A percentile compares a stretch with the other conserved stretches of the same genome.
Evolutionary conservation across 768 basidiomycete genomes (phyloP).

Genomic region (Collybia nuda): DNA sequence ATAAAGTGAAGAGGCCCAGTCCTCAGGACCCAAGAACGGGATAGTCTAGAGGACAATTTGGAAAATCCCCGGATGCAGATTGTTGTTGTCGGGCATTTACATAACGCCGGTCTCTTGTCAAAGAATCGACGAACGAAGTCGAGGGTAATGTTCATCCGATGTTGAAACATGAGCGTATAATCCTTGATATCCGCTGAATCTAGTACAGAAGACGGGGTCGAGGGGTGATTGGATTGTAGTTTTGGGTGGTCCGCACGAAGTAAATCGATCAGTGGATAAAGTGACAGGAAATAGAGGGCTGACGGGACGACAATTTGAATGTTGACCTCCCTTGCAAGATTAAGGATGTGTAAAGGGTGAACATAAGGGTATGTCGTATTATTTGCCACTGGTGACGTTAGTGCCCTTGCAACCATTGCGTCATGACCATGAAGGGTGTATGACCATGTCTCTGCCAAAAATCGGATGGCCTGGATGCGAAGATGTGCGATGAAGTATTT

Average conservation of each 20-base stretch:
- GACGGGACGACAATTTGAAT: slow-evolving; percentile 47
- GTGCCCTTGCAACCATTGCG: slow-evolving; percentile 49
- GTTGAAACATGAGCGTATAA: slow-evolving; percentile 60
- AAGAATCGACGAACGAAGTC: slow-evolving; percentile 48
- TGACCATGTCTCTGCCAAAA: slow-evolving; percentile 51
- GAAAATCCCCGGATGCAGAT: slow-evolving; percentile 43
- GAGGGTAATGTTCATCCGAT: slow-evolving; percentile 45
- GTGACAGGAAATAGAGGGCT: slow-evolving; percentile 56
- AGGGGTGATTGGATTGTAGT: slow-evolving; percentile 44
- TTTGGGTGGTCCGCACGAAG: slow-evolving; percentile 53
- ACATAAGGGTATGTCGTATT: slow-evolving; percentile 56
- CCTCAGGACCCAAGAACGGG: slow-evolving; percentile 46
- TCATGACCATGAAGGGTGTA: slow-evolving; percentile 56
- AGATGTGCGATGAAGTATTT: slow-evolving; percentile 59
- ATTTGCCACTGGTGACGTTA: slow-evolving; percentile 37
- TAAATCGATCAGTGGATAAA: slow-evolving; percentile 51
- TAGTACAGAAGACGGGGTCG: slow-evolving; percentile 46
- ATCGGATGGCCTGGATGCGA: slow-evolving; percentile 48
- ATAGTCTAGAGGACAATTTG: slow-evolving; percentile 39
- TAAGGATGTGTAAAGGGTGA: slow-evolving; percentile 58
- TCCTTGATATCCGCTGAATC: slow-evolving; percentile 39
- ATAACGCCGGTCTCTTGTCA: slow-evolving; percentile 24
- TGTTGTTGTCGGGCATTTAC: slow-evolving; percentile 26
- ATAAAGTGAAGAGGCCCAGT: slow-evolving; percentile 58
- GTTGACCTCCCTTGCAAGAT: slow-evolving; percentile 52